phyloP scores from a whole-genome alignment of 257 asterid genomes.

The Nicotiana undulata region DNA sequence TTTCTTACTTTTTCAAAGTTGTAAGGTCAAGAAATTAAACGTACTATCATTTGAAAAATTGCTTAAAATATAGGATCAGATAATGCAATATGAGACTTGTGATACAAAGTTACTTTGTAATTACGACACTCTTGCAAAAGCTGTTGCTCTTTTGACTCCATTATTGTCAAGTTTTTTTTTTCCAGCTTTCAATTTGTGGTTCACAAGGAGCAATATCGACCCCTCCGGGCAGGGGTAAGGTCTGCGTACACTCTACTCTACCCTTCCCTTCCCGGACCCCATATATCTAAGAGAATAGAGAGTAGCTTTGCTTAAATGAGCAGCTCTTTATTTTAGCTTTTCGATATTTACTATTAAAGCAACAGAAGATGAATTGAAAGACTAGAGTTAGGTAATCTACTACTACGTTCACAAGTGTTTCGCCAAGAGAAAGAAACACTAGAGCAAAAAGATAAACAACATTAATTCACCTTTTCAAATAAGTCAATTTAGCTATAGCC shows the following conservation, averaged over 20 bases:
- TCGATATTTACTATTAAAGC: neutral
- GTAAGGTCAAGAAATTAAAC: too few relatives aligned
- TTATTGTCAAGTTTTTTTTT: constrained; percentile 60
- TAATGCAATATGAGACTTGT: too few relatives aligned
- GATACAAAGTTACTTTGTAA: constrained; percentile 43
- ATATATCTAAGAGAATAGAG: neutral
- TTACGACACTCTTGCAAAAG: constrained; percentile 80
- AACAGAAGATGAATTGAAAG: neutral
- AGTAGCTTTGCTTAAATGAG: neutral
- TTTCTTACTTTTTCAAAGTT: too few relatives aligned
- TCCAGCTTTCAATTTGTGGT: constrained; percentile 78
- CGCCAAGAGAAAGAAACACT: neutral
- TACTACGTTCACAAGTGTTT: neutral
- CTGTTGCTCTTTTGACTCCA: constrained; percentile 86
- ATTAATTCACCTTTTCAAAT: constrained; percentile 53
- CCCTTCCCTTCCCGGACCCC: too few relatives aligned
- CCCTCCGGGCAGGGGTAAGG: too few relatives aligned
- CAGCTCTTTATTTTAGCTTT: neutral
- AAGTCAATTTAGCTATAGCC: constrained; percentile 86
- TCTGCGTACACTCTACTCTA: too few relatives aligned
- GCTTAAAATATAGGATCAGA: too few relatives aligned
- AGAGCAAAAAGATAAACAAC: neutral
- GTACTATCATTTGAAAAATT: too few relatives aligned
- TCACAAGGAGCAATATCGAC: constrained; percentile 70
- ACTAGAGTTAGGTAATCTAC: neutral